A percentile compares a stretch with the other conserved stretches of the same genome.
phyloP scores from a whole-genome alignment of 768 basidiomycete species.

The Psilocybe subaeruginosa region DNA sequence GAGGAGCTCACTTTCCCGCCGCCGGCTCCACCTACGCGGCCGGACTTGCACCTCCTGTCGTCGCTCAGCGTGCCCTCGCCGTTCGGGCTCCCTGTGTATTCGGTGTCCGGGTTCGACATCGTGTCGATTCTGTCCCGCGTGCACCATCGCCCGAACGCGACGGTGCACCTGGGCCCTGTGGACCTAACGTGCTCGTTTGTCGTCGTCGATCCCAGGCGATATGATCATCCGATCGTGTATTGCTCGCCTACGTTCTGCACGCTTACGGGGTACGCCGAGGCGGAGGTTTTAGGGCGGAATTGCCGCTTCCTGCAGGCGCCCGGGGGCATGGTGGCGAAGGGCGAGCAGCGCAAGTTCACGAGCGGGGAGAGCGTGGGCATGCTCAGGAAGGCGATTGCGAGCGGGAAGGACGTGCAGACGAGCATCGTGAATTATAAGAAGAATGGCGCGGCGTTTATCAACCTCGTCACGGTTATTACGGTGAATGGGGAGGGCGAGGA shows the following conservation, averaged over 20 bases:
- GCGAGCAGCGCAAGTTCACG: constrained; percentile 56
- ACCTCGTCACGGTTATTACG: constrained; percentile 91
- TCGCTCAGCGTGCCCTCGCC: constrained; percentile 6
- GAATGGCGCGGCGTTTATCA: constrained; percentile 84
- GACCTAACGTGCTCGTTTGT: constrained; percentile 93
- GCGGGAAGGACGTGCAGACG: constrained; percentile 88
- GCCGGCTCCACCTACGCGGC: neutral
- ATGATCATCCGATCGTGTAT: constrained; percentile 89
- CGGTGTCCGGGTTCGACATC: constrained; percentile 89
- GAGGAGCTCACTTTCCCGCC: neutral
- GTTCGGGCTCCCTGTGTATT: constrained; percentile 69
- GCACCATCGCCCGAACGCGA: constrained; percentile 71
- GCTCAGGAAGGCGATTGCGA: constrained; percentile 65
- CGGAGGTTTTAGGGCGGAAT: constrained; percentile 85
- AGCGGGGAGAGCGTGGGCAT: constrained; percentile 62
- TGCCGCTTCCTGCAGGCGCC: constrained; percentile 92
- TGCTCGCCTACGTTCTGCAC: constrained; percentile 83
- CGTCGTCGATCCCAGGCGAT: constrained; percentile 81
- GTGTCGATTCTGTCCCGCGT: constrained; percentile 82
- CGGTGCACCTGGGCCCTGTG: constrained; percentile 83
- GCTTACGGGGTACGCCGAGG: constrained; percentile 74
- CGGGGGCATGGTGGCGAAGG: constrained; percentile 41
- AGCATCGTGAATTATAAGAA: constrained; percentile 89
- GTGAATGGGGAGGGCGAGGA: constrained; percentile 71
- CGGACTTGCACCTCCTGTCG: neutral